Evolutionary conservation across 805 yeast genomes (phyloP).

Genomic region (Scheffersomyces coipomensis): DNA sequence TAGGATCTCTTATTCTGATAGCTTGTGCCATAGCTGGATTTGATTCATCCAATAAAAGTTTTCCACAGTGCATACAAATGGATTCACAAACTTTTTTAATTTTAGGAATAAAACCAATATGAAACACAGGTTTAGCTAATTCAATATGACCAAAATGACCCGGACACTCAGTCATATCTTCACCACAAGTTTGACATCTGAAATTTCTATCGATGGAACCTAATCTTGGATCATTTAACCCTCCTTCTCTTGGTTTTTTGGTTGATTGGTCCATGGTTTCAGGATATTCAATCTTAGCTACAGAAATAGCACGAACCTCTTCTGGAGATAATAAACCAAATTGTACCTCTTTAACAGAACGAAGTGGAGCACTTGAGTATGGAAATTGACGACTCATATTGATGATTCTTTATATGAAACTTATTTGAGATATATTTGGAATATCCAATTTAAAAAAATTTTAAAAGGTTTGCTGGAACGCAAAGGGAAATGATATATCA

Average conservation of each 20-base stretch:
- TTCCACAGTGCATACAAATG: constrained; percentile 99
- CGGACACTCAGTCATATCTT: constrained; percentile 98
- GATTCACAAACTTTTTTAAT: constrained; percentile 95
- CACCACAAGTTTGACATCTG: constrained; percentile 99
- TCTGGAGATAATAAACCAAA: constrained; percentile 98
- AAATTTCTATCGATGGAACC: constrained; percentile 97
- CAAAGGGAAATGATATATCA: not conserved
- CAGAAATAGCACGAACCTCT: constrained; percentile 92
- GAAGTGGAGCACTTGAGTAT: constrained; percentile 97
- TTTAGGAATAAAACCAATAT: constrained; percentile 92
- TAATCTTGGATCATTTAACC: constrained; percentile 92
- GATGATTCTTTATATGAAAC: too few relatives aligned
- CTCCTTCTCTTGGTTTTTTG: constrained; percentile 93
- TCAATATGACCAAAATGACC: constrained; percentile 99
- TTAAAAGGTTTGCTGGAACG: not conserved
- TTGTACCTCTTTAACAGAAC: constrained; percentile 97
- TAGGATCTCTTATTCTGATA: constrained; percentile 85
- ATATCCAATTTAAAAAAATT: not conserved
- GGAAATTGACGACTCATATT: constrained; percentile 60
- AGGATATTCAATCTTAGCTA: constrained; percentile 96
- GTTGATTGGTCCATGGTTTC: constrained; percentile 99
- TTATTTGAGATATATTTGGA: too few relatives aligned
- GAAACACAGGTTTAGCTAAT: constrained; percentile 97
- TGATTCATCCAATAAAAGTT: constrained; percentile 80
- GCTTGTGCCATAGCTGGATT: constrained; percentile 85